Base-by-base conservation (phyloP, 306 rosid species). In the Fragaria ananassa region DNA sequence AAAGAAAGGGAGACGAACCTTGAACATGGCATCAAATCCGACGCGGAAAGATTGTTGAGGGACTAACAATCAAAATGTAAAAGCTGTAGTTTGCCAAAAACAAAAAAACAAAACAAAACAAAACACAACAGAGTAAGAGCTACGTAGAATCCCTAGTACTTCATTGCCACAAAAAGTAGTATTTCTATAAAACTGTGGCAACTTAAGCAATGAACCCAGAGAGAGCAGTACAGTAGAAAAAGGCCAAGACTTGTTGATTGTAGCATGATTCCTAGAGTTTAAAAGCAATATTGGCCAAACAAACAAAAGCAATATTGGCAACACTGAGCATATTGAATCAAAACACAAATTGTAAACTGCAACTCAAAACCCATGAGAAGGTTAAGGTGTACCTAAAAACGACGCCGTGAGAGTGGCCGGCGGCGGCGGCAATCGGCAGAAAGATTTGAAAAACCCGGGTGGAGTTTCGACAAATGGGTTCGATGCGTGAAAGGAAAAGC, bases 21-120 rank as follows among this genome's bases (percentile, higher is more conserved):
- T 63, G 68, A 63, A 63, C 68, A 63, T 63, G 68, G 68, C 68
- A 63, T 63, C 12, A 45, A 63, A 7, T 63, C 45, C 23, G 5
- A 23, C 64, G 5, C 4, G 34, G 15, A 57, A 5, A 25, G 66
- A 61, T 61, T 61, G 42, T 17, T 34, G 68, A 23, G 13, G 18
- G 21, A 15, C 12, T 31, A 63, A 5, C 45, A 34, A 63, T 34
- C 68, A 34, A 34, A 63, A 34, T 18, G 21, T 9, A 63, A 35
- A 23, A 63, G 44, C 68, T 63, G 68, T 63, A 34, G 23, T 34
- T 27, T 63, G 68, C 44, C 21, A 63, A 17, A 63, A n/a, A n/a
- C n/a, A n/a, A 35, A 31, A 31, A 29, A 27, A 27, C 1, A 27
- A 25, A 25, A 25, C 27, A 25, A 25, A 29, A 29, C 2, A 29